Base-by-base conservation (phyloP, 768 basidiomycete genomes). In the Rhodocollybia butyracea region DNA sequence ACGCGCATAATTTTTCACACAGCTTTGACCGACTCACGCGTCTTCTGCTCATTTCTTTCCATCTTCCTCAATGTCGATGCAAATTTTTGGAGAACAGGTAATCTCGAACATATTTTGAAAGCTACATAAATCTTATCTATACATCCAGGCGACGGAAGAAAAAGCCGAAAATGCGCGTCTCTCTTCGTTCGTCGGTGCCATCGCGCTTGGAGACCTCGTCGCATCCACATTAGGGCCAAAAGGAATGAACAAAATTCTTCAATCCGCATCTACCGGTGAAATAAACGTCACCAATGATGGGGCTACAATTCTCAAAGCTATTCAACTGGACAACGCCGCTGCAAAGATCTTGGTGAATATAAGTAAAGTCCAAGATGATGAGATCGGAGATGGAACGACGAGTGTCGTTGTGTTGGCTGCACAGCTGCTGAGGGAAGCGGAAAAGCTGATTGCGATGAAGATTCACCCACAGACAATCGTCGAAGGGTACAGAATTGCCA, bases 181-280 rank as follows among this genome's bases (percentile, higher is more conserved):
- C 61, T 94, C 94, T 3, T 96, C 94, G 3, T 99, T 99, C 71
- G 91, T 99, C 53, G 97, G 97, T 31, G 96, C 97, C 5, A 85
- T 97, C 62, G 97, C 97, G 0, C 81, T 99, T 31, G 97, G 97
- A 40, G 97, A 99, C 76, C 85, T 99, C 61, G 96, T 99, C 65
- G 98, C 98, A 75, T 96, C 94, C 1, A 99, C 97, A 7, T 82
- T 99, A 2, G 97, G 97, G 8, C 97, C 97, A 22, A 98, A 99
- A 72, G 97, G 97, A 54, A 99, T 98, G 96, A 98, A 98, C 85
- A 98, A 98, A 78, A 98, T 99, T 59, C 84, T 99, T 15, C 96
- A 95, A 71, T 95, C 93, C 1, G 85, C 72, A 1, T 91, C 94
- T 5, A 84, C 88, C 0, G 93, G 94, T 5, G 91, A 94, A 27